Percentiles rank a stretch among this genome's conserved stretches.
Evolutionary conservation across 2,329 filamentous ascomycete genomes (phyloP).

Genomic region (Phyllosticta citriasiana): DNA sequence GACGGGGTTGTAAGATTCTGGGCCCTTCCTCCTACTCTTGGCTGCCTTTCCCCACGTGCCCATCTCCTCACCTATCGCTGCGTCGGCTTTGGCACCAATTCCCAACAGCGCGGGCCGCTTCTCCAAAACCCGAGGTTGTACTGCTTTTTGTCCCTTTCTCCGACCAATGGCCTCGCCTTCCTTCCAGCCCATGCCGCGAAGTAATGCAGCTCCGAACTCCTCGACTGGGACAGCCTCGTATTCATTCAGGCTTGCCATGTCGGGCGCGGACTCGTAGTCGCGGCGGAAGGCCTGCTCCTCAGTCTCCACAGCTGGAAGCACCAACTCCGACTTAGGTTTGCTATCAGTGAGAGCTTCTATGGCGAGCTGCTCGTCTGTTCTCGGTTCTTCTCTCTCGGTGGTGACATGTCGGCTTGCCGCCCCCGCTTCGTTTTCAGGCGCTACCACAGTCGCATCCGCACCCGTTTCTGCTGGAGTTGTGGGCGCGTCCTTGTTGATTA

Average conservation of each 20-base stretch:
- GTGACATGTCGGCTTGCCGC: constrained; percentile 19
- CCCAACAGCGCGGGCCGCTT: constrained; percentile 73
- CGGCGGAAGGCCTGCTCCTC: constrained; percentile 60
- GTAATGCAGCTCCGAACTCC: constrained; percentile 81
- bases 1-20: constrained; percentile 51
- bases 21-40: constrained; percentile 36
- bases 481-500: constrained; percentile 28
- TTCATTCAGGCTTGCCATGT: constrained; percentile 66
- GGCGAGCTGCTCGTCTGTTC: constrained; percentile 49
- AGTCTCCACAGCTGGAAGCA: constrained; percentile 35
- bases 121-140: constrained; percentile 49
- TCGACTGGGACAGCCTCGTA: constrained; percentile 87
- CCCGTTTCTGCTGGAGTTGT: background rate
- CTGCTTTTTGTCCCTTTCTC: constrained; percentile 25
- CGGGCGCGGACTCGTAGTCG: constrained; percentile 63
- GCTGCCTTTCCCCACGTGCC: constrained; percentile 66
- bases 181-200: constrained; percentile 95
- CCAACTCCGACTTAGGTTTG: constrained; percentile 24
- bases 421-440: constrained; percentile 7
- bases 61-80: constrained; percentile 55
- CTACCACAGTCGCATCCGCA: constrained; percentile 15
- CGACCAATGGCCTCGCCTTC: constrained; percentile 51
- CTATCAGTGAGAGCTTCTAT: constrained; percentile 37
- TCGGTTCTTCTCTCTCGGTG: constrained; percentile 32
- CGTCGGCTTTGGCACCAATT: constrained; percentile 74